A percentile compares a stretch with the other conserved stretches of the same genome.
Evolutionary conservation across 768 basidiomycete genomes (phyloP).

Genomic region (Asterophora lycoperdoides): DNA sequence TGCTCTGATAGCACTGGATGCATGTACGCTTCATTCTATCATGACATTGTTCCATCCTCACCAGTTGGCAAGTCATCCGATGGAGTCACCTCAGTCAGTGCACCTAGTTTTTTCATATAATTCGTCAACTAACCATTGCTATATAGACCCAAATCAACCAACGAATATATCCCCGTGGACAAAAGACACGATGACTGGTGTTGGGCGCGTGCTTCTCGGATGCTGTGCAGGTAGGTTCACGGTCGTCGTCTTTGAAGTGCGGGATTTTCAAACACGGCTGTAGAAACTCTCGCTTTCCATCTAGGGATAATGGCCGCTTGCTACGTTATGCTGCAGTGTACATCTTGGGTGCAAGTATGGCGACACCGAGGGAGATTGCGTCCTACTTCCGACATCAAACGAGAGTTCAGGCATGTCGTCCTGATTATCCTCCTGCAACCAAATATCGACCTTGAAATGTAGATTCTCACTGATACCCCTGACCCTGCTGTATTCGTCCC

Average conservation of each 20-base stretch:
- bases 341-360: slow-evolving; percentile 32
- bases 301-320: slow-evolving; percentile 57
- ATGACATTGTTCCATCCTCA: not conserved
- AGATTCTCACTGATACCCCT: slow-evolving; percentile 75
- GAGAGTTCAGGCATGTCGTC: slow-evolving; percentile 53
- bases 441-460: not conserved
- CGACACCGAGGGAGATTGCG: slow-evolving; percentile 9
- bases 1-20: slow-evolving; percentile 60
- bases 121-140: not conserved
- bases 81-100: slow-evolving; percentile 68
- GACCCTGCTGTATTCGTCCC: slow-evolving; percentile 77
- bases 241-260: not conserved
- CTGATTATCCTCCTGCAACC: too few relatives aligned
- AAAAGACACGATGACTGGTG: slow-evolving; percentile 41
- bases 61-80: slow-evolving; percentile 54
- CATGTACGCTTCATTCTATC: slow-evolving; percentile 48
- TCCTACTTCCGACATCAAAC: slow-evolving; percentile 45
- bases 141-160: slow-evolving; percentile 36
- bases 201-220: slow-evolving; percentile 59
- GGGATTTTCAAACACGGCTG: not conserved
- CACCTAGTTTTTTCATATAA: not conserved
- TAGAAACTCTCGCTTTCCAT: slow-evolving; percentile 79
- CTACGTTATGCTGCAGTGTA: slow-evolving; percentile 42
- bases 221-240: slow-evolving; percentile 52
- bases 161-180: slow-evolving; percentile 47